Percentiles rank a stretch among this genome's conserved stretches.
Evolutionary conservation across 23 red algal species (phyloP).

Genomic region (Gracilariopsis chorda): DNA sequence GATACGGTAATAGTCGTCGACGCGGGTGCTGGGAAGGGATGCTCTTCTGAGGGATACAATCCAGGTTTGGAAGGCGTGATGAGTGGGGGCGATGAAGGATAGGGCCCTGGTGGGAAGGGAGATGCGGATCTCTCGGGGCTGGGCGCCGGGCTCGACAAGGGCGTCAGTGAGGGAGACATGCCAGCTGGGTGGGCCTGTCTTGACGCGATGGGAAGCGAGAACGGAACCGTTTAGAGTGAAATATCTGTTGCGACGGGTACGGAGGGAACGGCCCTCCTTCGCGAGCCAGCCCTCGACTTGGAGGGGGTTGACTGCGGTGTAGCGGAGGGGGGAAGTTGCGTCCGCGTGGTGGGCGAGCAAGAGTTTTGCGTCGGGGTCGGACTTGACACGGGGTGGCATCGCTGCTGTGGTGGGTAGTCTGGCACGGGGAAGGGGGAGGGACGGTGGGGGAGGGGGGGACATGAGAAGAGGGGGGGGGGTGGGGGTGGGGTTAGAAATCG

Average conservation of each 20-base stretch:
- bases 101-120: not conserved
- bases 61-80: conserved; percentile 24
- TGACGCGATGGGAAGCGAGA: conserved; percentile 35
- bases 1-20: conserved; percentile 79
- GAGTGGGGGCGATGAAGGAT: conserved; percentile 36
- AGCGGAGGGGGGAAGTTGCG: conserved; percentile 44
- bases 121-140: conserved; percentile 38
- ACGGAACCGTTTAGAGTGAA: conserved; percentile 41
- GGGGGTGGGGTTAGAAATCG: not conserved
- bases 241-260: conserved; percentile 50
- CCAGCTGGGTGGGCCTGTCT: conserved; percentile 19
- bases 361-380: not conserved
- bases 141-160: conserved; percentile 12
- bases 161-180: conserved; percentile 34
- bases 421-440: not conserved
- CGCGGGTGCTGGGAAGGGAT: not conserved
- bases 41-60: conserved; percentile 24
- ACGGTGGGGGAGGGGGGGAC: not conserved
- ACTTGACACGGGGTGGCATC: not conserved
- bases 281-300: conserved; percentile 49
- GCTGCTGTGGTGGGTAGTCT: not conserved
- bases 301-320: conserved; percentile 22
- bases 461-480: not conserved
- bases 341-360: conserved; percentile 36
- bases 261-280: conserved; percentile 43